phyloP scores from a whole-genome alignment of 345 rosid species.

The Brassica rapa region DNA sequence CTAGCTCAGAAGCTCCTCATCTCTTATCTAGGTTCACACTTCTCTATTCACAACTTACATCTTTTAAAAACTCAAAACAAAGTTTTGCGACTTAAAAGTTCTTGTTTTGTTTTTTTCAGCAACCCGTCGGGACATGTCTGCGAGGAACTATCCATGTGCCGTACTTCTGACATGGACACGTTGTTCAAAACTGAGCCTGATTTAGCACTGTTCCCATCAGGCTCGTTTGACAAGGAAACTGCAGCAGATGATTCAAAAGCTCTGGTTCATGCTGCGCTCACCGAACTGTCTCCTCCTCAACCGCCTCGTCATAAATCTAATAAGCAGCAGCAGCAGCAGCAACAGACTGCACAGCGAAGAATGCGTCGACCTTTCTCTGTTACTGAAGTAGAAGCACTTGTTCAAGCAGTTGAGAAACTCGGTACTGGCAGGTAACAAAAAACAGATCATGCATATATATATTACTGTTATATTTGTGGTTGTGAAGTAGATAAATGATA shows the following conservation, averaged over 20 bases:
- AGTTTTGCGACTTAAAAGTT: constrained; percentile 4
- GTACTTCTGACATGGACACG: constrained; percentile 43
- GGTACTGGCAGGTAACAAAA: constrained; percentile 85
- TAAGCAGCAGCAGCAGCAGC: constrained; percentile 47
- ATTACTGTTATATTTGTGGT: not conserved
- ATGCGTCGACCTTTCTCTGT: constrained; percentile 99
- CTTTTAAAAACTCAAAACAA: not conserved
- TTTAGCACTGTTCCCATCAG: constrained; percentile 56
- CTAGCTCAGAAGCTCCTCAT: constrained; percentile 52
- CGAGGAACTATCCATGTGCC: constrained; percentile 43
- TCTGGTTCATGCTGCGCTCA: constrained; percentile 55
- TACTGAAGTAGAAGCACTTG: constrained; percentile 91
- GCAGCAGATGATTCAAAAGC: constrained; percentile 55
- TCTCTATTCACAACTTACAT: constrained; percentile 16
- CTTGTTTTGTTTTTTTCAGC: constrained; percentile 43
- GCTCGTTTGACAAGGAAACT: constrained; percentile 46
- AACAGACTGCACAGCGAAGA: constrained; percentile 70
- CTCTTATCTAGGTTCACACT: constrained; percentile 60
- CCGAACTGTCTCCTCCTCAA: constrained; percentile 51
- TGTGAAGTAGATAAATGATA: not conserved
- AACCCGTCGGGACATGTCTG: constrained; percentile 44
- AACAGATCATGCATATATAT: not conserved
- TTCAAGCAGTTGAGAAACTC: constrained; percentile 92
- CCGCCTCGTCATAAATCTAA: constrained; percentile 61
- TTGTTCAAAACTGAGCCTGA: constrained; percentile 60